phyloP scores from a whole-genome alignment of 148 eudicot species.

The Chenopodium suecicum region DNA sequence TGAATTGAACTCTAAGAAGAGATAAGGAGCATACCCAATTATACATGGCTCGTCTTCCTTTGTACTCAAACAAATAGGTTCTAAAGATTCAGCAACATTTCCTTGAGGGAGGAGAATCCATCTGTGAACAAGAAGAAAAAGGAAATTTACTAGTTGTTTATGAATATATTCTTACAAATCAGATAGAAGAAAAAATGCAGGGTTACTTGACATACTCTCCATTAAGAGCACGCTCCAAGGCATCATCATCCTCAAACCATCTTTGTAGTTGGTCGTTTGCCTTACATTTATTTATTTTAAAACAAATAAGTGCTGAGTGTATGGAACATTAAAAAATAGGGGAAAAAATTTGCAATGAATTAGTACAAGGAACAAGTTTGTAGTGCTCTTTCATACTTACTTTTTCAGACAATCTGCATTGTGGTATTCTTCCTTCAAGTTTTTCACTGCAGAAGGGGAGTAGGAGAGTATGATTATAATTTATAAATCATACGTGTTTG shows the following conservation, averaged over 20 bases:
- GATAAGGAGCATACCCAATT: conserved; percentile 53
- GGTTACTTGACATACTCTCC: conserved; percentile 63
- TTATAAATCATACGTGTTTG: too few species aligned
- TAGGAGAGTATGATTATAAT: neutral
- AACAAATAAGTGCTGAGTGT: conserved; percentile 8
- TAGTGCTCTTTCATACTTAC: conserved; percentile 19
- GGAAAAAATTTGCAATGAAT: neutral
- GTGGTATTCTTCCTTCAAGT: conserved; percentile 63
- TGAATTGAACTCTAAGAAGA: neutral
- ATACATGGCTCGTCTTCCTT: conserved; percentile 61
- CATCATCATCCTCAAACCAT: conserved; percentile 93
- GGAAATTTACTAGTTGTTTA: neutral
- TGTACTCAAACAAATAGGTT: conserved; percentile 54
- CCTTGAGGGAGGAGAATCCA: conserved; percentile 85
- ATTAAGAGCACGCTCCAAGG: conserved; percentile 78
- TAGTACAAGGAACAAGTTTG: neutral
- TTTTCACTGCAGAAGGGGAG: conserved; percentile 36
- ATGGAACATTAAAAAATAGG: neutral
- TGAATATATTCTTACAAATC: neutral
- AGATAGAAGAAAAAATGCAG: neutral
- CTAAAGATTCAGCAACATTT: conserved; percentile 34
- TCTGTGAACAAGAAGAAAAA: conserved; percentile 31
- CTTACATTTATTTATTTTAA: conserved; percentile 29
- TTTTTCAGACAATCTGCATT: conserved; percentile 56
- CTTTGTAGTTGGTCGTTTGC: conserved; percentile 66